phyloP scores from a whole-genome alignment of 2,329 filamentous ascomycete species.

The Boeremia lycopersici region DNA sequence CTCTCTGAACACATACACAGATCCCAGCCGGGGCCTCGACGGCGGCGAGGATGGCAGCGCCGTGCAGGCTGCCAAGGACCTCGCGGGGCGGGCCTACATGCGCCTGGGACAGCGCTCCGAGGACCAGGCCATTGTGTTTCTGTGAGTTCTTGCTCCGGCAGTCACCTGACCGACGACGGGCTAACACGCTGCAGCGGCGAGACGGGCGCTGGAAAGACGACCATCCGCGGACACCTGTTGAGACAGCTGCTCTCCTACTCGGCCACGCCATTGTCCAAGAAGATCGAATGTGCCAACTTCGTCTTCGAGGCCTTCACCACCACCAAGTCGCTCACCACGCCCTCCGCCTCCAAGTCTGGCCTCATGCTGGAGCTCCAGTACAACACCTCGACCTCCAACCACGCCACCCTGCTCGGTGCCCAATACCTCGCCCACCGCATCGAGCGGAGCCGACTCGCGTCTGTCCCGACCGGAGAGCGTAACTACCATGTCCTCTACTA shows the following conservation, averaged over 20 bases:
- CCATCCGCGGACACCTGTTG: constrained; percentile 85
- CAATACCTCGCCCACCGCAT: constrained; percentile 93
- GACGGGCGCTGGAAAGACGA: constrained; percentile 95
- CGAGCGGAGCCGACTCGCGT: constrained; percentile 87
- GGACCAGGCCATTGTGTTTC: constrained; percentile 89
- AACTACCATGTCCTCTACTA: constrained; percentile 98
- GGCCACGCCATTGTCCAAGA: constrained; percentile 89
- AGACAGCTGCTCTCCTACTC: constrained; percentile 86
- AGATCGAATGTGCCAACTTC: constrained; percentile 90
- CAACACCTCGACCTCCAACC: constrained; percentile 82
- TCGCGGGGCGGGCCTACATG: constrained; percentile 84
- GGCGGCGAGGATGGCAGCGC: constrained; percentile 90
- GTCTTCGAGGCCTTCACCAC: constrained; percentile 96
- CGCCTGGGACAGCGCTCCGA: constrained; percentile 86
- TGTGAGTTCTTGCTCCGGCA: constrained; percentile 65
- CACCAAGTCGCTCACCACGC: constrained; percentile 94
- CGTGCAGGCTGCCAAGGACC: constrained; percentile 88
- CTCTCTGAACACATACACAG: constrained; percentile 92
- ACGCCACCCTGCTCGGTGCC: constrained; percentile 87
- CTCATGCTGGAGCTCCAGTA: constrained; percentile 97
- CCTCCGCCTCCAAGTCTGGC: constrained; percentile 92
- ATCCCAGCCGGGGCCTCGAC: constrained; percentile 85
- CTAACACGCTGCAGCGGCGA: constrained; percentile 70
- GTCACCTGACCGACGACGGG: background rate
- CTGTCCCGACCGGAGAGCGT: constrained; percentile 92